Percentiles rank a stretch among this genome's conserved stretches.
Conservation (phyloP, 495 filamentous ascomycete genomes). For the Chaetomidium leptoderma region DNA sequence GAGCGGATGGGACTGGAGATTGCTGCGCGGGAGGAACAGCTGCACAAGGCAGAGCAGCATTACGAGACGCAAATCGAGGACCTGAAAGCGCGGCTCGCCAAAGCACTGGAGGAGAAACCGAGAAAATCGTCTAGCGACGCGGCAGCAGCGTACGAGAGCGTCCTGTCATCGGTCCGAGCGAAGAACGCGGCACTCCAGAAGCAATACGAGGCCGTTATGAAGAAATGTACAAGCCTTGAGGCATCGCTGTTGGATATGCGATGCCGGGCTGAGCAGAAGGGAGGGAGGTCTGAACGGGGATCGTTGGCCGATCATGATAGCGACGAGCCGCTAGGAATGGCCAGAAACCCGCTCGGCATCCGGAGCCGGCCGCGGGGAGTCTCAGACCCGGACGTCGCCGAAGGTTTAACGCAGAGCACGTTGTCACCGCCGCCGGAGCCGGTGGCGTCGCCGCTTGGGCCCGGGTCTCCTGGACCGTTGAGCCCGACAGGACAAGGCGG, state of each 20-base stretch:
- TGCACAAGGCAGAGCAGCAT: constrained; percentile 39
- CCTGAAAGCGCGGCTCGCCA: constrained; percentile 40
- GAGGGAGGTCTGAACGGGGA: neutral
- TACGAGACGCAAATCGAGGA: constrained; percentile 45
- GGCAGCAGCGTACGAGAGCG: constrained; percentile 33
- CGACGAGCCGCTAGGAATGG: constrained; percentile 6
- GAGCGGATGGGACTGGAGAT: constrained; percentile 50
- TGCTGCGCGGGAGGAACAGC: constrained; percentile 49
- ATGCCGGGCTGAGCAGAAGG: constrained; percentile 18
- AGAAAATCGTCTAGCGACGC: constrained; percentile 35
- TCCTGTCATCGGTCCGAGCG: constrained; percentile 36
- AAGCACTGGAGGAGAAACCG: constrained; percentile 42
- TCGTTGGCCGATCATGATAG: constrained; percentile 10
- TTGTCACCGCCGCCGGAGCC: constrained; percentile 35
- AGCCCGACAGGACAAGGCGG: constrained; percentile 29
- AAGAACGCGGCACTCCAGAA: constrained; percentile 43
- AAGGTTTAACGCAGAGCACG: constrained; percentile 32
- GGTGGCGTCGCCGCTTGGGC: constrained; percentile 18
- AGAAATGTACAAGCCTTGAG: constrained; percentile 41
- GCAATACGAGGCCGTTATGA: constrained; percentile 38
- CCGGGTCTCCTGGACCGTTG: constrained; percentile 21
- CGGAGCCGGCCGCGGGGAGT: constrained; percentile 30
- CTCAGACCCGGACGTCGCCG: constrained; percentile 34
- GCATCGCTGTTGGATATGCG: constrained; percentile 36
- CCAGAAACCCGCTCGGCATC: constrained; percentile 16